Conservation (phyloP, 1,284 basidiomycete genomes). For the Tranzscheliella williamsii region DNA sequence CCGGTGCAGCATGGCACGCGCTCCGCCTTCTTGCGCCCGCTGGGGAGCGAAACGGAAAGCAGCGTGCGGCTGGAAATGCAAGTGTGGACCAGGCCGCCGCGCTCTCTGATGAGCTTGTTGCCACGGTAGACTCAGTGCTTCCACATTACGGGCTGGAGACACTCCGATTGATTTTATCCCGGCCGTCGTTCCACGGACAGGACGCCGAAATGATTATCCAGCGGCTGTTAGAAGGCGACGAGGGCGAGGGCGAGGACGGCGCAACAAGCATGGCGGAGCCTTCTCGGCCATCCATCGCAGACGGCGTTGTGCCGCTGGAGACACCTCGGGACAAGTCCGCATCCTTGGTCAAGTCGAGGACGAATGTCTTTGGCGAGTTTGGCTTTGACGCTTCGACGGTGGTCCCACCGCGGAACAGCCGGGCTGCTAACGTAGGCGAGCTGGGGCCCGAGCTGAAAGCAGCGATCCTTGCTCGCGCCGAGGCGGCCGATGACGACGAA, state of each 20-base stretch:
- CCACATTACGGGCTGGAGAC: conserved; percentile 32
- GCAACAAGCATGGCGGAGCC: background rate
- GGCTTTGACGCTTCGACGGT: conserved; percentile 20
- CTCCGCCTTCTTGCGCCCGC: conserved; percentile 10
- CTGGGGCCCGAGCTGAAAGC: conserved; percentile 37
- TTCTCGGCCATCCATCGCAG: background rate
- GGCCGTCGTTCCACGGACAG: conserved; percentile 25
- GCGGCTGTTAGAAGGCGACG: conserved; percentile 32
- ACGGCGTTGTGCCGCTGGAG: background rate
- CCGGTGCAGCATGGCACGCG: conserved; percentile 22
- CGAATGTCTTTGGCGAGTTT: conserved; percentile 36
- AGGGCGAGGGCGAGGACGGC: conserved; percentile 3
- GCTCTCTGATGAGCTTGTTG: conserved; percentile 16
- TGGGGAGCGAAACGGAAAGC: background rate
- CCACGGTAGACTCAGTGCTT: conserved; percentile 27
- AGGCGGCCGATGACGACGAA: conserved; percentile 33
- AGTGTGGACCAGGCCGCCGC: background rate
- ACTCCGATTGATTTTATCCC: conserved; percentile 12
- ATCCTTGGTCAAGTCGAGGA: conserved; percentile 28
- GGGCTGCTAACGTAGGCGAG: conserved; percentile 14
- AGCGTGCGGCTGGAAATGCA: background rate
- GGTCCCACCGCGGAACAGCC: conserved; percentile 4
- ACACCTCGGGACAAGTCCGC: conserved; percentile 1
- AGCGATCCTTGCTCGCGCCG: conserved; percentile 36
- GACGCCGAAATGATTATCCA: conserved; percentile 30